phyloP scores from a whole-genome alignment of 805 yeast species.

The Yarrowia porcina region DNA sequence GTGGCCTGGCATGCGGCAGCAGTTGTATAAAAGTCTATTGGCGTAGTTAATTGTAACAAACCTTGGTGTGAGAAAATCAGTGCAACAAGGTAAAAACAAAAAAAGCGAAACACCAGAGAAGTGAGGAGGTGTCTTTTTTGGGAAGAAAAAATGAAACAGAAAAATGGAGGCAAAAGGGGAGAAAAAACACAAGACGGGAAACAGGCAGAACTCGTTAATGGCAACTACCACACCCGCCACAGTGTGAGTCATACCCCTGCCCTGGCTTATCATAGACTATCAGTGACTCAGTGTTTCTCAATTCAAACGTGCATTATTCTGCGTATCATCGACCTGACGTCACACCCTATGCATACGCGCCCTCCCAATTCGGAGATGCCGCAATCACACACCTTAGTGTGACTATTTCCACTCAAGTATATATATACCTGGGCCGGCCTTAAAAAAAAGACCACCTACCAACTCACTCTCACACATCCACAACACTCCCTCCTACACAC shows the following conservation, averaged over 20 bases:
- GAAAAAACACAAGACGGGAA: too few relatives aligned
- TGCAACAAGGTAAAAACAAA: too few relatives aligned
- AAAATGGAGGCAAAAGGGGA: too few relatives aligned
- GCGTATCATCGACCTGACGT: slow-evolving; percentile 8
- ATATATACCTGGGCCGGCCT: not conserved
- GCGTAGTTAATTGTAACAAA: too few relatives aligned
- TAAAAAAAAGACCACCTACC: too few relatives aligned
- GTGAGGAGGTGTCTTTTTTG: too few relatives aligned
- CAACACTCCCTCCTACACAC: too few relatives aligned
- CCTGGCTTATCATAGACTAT: not conserved
- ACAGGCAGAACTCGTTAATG: too few relatives aligned
- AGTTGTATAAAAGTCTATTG: not conserved
- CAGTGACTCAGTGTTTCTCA: not conserved
- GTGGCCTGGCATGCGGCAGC: not conserved
- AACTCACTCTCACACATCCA: not conserved
- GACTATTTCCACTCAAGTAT: not conserved
- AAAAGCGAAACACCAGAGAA: too few relatives aligned
- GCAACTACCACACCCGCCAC: too few relatives aligned
- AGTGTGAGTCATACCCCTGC: too few relatives aligned
- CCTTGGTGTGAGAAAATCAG: too few relatives aligned
- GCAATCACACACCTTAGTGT: slow-evolving; percentile 7
- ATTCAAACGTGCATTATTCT: not conserved
- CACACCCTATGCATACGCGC: slow-evolving; percentile 20
- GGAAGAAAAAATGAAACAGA: not conserved
- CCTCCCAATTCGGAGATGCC: slow-evolving; percentile 22